Base-by-base conservation (phyloP, 441 rosid genomes). In the Pelargonium australe region DNA sequence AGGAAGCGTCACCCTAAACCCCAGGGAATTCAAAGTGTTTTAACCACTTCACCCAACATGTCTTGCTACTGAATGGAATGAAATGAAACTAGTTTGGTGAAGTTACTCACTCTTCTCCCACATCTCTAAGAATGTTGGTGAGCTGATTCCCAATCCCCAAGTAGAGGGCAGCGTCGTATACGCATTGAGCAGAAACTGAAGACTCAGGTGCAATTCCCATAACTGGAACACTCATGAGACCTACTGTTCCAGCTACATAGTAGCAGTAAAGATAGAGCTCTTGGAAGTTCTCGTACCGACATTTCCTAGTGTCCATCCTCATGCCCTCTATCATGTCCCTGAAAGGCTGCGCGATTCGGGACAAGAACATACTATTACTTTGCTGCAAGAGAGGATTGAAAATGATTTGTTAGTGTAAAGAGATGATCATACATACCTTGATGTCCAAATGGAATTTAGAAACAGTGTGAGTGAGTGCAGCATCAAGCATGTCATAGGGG, bases 321-420 rank as follows among this genome's bases (percentile, higher is more conserved):
- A 86, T 86, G 0, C 93, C 89, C 45, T 86, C 82, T 43, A 84
- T 75, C 93, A 88, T 84, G 85, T 85, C 90, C 64, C 73, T 77
- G 66, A 86, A 88, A 10, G 90, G 87, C 93, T 84, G 76, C 4
- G 8, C 67, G 44, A 40, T 13, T 11, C 3, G 1, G n/a, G 37
- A 28, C 14, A 40, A 37, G 16, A 14, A 64, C 14, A 19, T 64
- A 2, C 10, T 14, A 64, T 64, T 64, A 63, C 17, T 19, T 23
- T 58, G 34, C 2, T 5, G 5, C 41, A 37, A 37, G 41, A 37
- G 44, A 40, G 44, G 44, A 1, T 8, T 31, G 41, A 19, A 65
- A 65, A 47, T 51, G 57, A 51, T 17, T 8, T 31, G n/a, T 6
- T 5, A 25, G 17, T 49, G 1, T 11, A 5, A 1, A n/a, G 44